Evolutionary conservation across 441 rosid species (phyloP), one percentile per base, ranked within the genome.

Genomic region (Mallotus japonicus): DNA sequence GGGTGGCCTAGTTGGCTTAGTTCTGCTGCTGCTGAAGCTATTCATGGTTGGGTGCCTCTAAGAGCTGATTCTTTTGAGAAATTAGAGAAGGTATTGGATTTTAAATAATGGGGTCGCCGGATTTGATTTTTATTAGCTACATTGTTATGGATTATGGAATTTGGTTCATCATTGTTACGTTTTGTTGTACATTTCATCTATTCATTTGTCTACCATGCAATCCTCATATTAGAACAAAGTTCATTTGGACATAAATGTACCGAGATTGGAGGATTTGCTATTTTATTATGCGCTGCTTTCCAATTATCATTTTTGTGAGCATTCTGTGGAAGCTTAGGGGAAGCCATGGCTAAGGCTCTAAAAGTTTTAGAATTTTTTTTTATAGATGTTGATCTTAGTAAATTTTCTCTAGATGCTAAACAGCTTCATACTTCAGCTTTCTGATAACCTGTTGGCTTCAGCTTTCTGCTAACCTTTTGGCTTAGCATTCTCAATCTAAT

Each of bases 1-100:
- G 98, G 98, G 14, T 94, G 98, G 98, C 98, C 97, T 1, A 72
- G 90, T 63, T 94, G 98, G 97, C 90, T 94, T 54, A 90, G 86
- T 16, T 70, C 93, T 3, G 86, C 86, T 40, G 95, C 98, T 0
- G 77, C 84, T 15, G 96, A 92, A 75, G 97, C 96, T 71, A 85
- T 92, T 46, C 81, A 85, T 7, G 98, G 96, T 51, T 92, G 92
- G 98, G 86, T 89, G 67, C 97, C 97, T 83, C 70, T 89, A 22
- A 83, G 78, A 55, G 88, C 97, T 22, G 96, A 92, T 69, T 85
- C 91, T 70, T 94, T 81, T 49, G 90, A 92, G 76, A 94, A 92
- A 81, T 76, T 94, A 73, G 98, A 94, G 76, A 92, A 94, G 98
- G 98, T 91, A 79, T 56, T 4, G 40, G 40, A 37, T 37, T 37